These are phyloP conservation scores for Debaryomyces nepalensis DNA, from an alignment of 1,139 yeast species.

Conservation along the genomic window DNA sequence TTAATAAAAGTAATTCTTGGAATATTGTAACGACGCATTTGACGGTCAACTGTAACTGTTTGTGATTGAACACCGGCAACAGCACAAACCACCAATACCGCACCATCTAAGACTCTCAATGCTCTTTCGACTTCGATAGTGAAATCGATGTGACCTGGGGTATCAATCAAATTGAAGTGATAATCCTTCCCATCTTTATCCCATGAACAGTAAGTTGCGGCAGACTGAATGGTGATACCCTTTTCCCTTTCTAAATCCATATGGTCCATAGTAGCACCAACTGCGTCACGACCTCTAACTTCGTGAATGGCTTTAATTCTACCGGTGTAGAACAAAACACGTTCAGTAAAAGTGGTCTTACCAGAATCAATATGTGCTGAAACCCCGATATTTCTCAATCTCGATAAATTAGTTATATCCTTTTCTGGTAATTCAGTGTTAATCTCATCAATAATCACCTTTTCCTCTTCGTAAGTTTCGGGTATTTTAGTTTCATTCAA, in stretches of 20 bases:
- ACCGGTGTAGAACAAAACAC: constrained; percentile 95
- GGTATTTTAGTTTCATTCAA: constrained; percentile 30
- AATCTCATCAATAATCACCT: constrained; percentile 66
- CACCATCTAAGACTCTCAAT: constrained; percentile 94
- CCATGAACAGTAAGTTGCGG: constrained; percentile 99
- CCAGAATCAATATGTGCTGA: constrained; percentile 91
- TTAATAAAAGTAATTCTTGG: constrained; percentile 95
- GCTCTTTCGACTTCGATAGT: constrained; percentile 99
- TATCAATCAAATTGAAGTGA: constrained; percentile 93
- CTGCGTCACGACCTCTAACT: constrained; percentile 96
- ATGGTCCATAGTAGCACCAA: constrained; percentile 97
- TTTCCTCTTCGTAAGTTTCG: constrained; percentile 70
- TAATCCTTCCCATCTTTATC: constrained; percentile 68
- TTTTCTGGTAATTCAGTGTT: constrained; percentile 53
- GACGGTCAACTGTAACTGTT: constrained; percentile 97
- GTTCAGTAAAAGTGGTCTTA: constrained; percentile 91
- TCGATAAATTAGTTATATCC: constrained; percentile 58
- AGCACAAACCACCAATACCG: constrained; percentile 96
- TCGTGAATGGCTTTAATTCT: constrained; percentile 97
- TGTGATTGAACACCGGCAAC: constrained; percentile 98
- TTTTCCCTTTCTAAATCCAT: constrained; percentile 94
- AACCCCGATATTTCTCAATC: constrained; percentile 92
- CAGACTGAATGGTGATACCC: constrained; percentile 97
- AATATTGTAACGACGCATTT: constrained; percentile 97
- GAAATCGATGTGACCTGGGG: constrained; percentile 98